These are phyloP conservation scores for Quercus parvula DNA, from an alignment of 306 rosid species.

Conservation along the genomic window DNA sequence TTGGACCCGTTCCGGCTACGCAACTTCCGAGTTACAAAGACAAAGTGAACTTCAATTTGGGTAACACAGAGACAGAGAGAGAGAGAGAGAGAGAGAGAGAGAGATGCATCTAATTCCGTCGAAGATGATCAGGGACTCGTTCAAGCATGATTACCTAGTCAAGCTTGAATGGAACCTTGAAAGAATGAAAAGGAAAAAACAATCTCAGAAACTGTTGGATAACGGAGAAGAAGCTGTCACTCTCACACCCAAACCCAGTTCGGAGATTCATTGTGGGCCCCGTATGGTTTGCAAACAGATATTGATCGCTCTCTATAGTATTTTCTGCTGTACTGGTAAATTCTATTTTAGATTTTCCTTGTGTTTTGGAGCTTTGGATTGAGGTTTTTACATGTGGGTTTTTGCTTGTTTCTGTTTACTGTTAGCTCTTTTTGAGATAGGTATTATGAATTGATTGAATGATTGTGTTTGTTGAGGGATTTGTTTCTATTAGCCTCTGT, in stretches of 20 bases:
- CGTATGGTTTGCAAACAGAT: background rate
- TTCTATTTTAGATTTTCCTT: background rate
- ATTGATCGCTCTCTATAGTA: constrained; percentile 20
- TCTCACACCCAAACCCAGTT: background rate
- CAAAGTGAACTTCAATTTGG: no score
- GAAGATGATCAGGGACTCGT: no score
- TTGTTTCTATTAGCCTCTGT: no score
- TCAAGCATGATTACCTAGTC: no score
- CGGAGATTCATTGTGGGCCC: constrained; percentile 1
- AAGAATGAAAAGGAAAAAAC: no score
- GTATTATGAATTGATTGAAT: background rate
- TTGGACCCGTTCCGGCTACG: no score
- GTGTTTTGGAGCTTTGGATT: background rate
- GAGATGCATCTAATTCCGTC: no score
- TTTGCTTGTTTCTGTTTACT: background rate
- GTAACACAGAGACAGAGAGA: no score
- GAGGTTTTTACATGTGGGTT: background rate
- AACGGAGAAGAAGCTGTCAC: background rate
- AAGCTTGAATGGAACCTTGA: no score
- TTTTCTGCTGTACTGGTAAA: constrained; percentile 40
- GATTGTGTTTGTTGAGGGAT: background rate
- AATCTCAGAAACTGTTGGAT: constrained; percentile 22
- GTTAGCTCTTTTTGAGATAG: background rate
- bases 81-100: no score
- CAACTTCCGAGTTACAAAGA: no score